A percentile compares a stretch with the other conserved stretches of the same genome.
Evolutionary conservation across 345 rosid species (phyloP).

Genomic region (Lepidium africanum): DNA sequence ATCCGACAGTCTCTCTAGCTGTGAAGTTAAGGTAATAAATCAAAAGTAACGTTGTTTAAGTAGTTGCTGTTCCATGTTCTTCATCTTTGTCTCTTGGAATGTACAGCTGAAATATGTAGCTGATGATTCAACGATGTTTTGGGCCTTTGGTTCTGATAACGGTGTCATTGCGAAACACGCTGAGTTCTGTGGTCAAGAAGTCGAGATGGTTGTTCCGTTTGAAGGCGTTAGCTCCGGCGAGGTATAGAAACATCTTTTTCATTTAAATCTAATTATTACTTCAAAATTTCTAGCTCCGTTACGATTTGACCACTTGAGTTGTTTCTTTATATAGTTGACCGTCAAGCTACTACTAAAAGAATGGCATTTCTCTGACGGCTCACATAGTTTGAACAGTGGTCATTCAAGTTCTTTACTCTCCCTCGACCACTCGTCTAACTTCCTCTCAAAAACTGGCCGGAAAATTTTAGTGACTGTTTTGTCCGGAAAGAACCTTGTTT

Average conservation of each 20-base stretch:
- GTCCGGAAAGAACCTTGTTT: conserved; percentile 59
- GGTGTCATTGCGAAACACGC: conserved; percentile 68
- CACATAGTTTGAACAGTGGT: conserved; percentile 50
- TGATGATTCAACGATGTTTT: conserved; percentile 85
- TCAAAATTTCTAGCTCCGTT: neutral
- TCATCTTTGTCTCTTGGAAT: conserved; percentile 7
- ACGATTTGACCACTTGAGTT: neutral
- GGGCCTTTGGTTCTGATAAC: conserved; percentile 85
- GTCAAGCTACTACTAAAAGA: conserved; percentile 78
- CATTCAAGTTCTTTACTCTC: conserved; percentile 39
- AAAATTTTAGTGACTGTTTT: conserved; percentile 50
- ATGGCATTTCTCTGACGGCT: conserved; percentile 96
- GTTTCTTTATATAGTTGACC: conserved; percentile 46
- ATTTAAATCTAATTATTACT: neutral
- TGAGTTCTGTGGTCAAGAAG: conserved; percentile 71
- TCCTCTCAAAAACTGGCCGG: conserved; percentile 63
- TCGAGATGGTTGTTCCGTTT: conserved; percentile 88
- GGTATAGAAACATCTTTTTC: conserved; percentile 35
- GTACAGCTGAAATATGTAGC: conserved; percentile 64
- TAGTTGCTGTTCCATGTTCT: neutral
- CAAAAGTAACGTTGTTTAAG: neutral
- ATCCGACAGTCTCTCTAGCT: conserved; percentile 65
- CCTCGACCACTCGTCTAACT: conserved; percentile 45
- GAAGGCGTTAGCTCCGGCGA: conserved; percentile 70
- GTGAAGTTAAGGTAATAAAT: conserved; percentile 77